Evolutionary conservation across 768 basidiomycete genomes (phyloP).

Genomic region (Xerocomellus intermedius): DNA sequence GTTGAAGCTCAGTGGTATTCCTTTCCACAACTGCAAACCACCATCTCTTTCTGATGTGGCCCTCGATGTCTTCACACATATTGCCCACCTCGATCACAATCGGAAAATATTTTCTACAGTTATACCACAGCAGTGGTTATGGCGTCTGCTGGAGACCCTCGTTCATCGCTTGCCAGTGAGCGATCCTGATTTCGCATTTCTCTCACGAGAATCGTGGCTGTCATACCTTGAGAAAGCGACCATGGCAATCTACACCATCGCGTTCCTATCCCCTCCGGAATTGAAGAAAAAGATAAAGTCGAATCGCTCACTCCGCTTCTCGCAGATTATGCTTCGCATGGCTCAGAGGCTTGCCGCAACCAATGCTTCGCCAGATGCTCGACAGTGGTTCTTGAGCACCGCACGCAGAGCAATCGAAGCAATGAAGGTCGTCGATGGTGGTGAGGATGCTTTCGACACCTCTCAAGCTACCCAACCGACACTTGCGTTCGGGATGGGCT

Average conservation of each 20-base stretch:
- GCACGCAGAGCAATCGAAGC: conserved; percentile 71
- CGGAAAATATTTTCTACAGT: conserved; percentile 66
- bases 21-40: conserved; percentile 47
- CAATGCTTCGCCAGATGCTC: conserved; percentile 48
- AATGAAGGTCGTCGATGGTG: conserved; percentile 76
- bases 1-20: conserved; percentile 51
- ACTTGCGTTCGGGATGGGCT: conserved; percentile 84
- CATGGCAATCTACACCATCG: conserved; percentile 82
- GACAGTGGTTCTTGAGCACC: conserved; percentile 51
- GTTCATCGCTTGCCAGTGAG: conserved; percentile 82
- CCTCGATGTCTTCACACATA: conserved; percentile 80
- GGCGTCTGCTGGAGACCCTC: conserved; percentile 63
- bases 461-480: conserved; percentile 56
- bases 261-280: conserved; percentile 76
- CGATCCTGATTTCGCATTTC: conserved; percentile 69
- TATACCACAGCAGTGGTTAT: conserved; percentile 57
- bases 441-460: conserved; percentile 70
- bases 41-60: conserved; percentile 68
- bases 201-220: conserved; percentile 66
- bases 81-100: conserved; percentile 76
- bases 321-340: conserved; percentile 67
- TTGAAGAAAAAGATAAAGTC: conserved; percentile 70
- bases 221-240: conserved; percentile 76
- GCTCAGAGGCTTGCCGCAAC: conserved; percentile 58
- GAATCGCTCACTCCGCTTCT: conserved; percentile 65